phyloP scores from a whole-genome alignment of 805 yeast genomes.

The Suhomyces xylopsoci region DNA sequence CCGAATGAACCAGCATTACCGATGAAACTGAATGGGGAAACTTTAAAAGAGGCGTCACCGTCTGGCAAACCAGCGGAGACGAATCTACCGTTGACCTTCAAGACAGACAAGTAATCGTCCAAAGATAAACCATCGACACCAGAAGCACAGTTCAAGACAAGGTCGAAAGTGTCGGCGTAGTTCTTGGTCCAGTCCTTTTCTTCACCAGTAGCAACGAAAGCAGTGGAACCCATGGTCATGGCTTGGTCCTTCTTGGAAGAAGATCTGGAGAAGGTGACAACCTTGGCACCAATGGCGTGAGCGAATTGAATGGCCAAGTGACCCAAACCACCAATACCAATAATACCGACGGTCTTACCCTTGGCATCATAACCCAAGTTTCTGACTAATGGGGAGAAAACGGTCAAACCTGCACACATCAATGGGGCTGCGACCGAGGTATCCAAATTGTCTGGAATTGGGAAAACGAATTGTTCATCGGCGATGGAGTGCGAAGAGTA shows the following conservation, averaged over 20 bases:
- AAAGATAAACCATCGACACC: conserved; percentile 50
- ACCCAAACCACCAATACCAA: conserved; percentile 58
- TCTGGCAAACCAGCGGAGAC: conserved; percentile 68
- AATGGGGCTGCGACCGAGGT: conserved; percentile 64
- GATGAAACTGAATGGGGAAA: conserved; percentile 53
- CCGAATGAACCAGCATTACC: conserved; percentile 50
- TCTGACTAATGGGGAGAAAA: conserved; percentile 62
- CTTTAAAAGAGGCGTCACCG: conserved; percentile 38
- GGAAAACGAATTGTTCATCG: conserved; percentile 60
- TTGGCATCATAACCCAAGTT: conserved; percentile 31
- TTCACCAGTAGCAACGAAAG: conserved; percentile 53
- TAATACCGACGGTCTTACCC: conserved; percentile 51
- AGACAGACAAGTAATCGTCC: conserved; percentile 42
- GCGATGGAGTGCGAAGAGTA: conserved; percentile 65
- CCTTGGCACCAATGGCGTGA: conserved; percentile 59
- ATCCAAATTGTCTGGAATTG: conserved; percentile 49
- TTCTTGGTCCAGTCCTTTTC: conserved; percentile 39
- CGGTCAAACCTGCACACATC: conserved; percentile 77
- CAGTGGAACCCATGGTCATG: conserved; percentile 49
- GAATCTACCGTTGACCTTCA: conserved; percentile 58
- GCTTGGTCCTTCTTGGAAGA: conserved; percentile 49
- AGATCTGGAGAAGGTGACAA: conserved; percentile 53
- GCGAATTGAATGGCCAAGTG: conserved; percentile 56
- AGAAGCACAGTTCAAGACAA: conserved; percentile 53
- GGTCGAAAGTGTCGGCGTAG: conserved; percentile 40